Percentiles rank a stretch among this genome's conserved stretches.
These are phyloP conservation scores for Torulaspora pretoriensis DNA, from an alignment of 1,139 yeast species.

Conservation along the genomic window DNA sequence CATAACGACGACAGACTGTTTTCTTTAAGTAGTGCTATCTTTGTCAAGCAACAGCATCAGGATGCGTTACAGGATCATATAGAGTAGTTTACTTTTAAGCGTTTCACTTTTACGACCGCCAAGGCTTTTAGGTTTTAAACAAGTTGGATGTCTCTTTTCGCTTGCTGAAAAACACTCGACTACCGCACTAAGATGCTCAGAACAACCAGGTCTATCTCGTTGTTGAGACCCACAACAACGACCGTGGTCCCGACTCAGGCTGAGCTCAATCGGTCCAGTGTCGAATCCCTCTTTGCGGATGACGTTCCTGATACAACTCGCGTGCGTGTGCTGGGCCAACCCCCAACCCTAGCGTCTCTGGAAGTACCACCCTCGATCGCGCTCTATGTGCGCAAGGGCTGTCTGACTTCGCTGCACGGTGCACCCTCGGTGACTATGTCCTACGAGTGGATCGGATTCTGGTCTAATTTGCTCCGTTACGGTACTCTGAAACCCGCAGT, in stretches of 20 bases:
- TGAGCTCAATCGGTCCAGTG: conserved; percentile 13
- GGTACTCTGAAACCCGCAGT: conserved; percentile 21
- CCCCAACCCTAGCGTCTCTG: conserved; percentile 22
- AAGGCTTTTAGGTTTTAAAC: background rate
- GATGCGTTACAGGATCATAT: conserved; percentile 12
- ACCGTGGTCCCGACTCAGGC: conserved; percentile 20
- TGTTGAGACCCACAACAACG: conserved; percentile 18
- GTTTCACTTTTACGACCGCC: too few species aligned
- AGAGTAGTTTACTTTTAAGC: conserved; percentile 2
- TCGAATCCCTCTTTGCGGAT: conserved; percentile 16
- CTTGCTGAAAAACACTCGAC: background rate
- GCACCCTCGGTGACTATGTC: conserved; percentile 17
- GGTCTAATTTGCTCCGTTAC: conserved; percentile 21
- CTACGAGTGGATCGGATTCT: conserved; percentile 25
- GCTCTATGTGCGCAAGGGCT: conserved; percentile 25
- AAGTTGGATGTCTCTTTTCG: background rate
- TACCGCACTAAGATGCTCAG: conserved; percentile 1
- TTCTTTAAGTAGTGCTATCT: conserved; percentile 72
- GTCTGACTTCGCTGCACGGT: conserved; percentile 20
- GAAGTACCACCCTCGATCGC: conserved; percentile 26
- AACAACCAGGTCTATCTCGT: conserved; percentile 16
- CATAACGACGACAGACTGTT: conserved; percentile 83
- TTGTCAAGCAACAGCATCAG: conserved; percentile 53
- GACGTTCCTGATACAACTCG: conserved; percentile 8
- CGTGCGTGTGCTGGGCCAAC: conserved; percentile 22